Conservation (phyloP, 2,329 filamentous ascomycete genomes). For the Lasiodiplodia sp. region DNA sequence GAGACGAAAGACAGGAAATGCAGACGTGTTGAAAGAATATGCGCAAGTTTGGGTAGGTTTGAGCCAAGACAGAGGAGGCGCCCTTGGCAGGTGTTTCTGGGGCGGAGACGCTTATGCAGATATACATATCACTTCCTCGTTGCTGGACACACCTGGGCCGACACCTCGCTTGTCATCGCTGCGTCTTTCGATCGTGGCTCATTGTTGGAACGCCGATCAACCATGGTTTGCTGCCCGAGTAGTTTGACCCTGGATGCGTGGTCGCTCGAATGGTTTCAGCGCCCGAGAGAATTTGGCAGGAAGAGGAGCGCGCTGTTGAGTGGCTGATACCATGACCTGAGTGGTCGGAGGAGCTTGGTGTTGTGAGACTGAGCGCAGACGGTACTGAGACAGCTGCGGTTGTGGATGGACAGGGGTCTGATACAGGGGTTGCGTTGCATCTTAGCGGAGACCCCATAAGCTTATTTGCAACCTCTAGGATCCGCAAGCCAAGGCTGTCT, state of each 20-base stretch:
- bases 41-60: slow-evolving; percentile 9
- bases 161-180: background rate
- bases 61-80: slow-evolving; percentile 4
- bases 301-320: background rate
- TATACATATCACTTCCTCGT: slow-evolving; percentile 7
- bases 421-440: slow-evolving; percentile 16
- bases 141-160: background rate
- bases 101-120: background rate
- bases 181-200: background rate
- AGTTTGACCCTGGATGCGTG: background rate
- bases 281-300: background rate
- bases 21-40: background rate
- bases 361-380: slow-evolving; percentile 27
- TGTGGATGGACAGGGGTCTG: slow-evolving; percentile 12
- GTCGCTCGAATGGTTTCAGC: slow-evolving; percentile 8
- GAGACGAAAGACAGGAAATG: background rate
- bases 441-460: slow-evolving; percentile 1
- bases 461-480: slow-evolving; percentile 5
- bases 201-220: background rate
- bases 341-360: background rate
- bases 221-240: background rate
- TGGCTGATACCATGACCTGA: background rate
- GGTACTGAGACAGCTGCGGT: slow-evolving; percentile 17
- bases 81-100: background rate
- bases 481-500: background rate